Conservation (phyloP, 495 filamentous ascomycete genomes). For the Melanomma pulvis-pyrius region DNA sequence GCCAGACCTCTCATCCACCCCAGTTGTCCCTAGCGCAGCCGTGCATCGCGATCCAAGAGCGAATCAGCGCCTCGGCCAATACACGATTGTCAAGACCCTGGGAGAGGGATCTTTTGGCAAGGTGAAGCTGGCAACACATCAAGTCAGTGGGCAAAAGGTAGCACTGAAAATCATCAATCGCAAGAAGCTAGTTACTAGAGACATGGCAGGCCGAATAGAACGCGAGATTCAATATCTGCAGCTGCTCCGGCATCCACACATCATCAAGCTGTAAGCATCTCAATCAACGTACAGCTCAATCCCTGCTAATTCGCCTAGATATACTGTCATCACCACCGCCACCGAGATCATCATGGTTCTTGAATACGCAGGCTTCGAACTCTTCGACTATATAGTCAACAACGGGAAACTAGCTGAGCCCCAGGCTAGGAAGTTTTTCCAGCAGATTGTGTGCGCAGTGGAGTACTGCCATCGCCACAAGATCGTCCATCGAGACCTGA, state of each 20-base stretch:
- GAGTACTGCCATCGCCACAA: slow-evolving; percentile 99
- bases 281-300: slow-evolving; percentile 17
- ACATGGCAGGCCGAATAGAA: slow-evolving; percentile 97
- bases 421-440: slow-evolving; percentile 93
- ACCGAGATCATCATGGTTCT: slow-evolving; percentile 98
- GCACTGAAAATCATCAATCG: slow-evolving; percentile 96
- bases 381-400: slow-evolving; percentile 96
- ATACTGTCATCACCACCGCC: slow-evolving; percentile 92
- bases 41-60: slow-evolving; percentile 45
- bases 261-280: slow-evolving; percentile 87
- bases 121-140: slow-evolving; percentile 93
- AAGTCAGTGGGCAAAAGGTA: slow-evolving; percentile 87
- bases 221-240: slow-evolving; percentile 98
- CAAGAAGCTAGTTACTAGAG: slow-evolving; percentile 89
- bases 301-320: slow-evolving; percentile 55
- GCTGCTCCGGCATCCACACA: slow-evolving; percentile 92
- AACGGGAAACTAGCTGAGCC: slow-evolving; percentile 87
- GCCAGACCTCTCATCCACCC: slow-evolving; percentile 42
- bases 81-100: slow-evolving; percentile 84
- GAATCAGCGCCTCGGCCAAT: slow-evolving; percentile 84
- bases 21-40: slow-evolving; percentile 34
- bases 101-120: slow-evolving; percentile 98
- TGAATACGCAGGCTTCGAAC: slow-evolving; percentile 92
- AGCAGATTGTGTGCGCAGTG: slow-evolving; percentile 98
- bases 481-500: slow-evolving; percentile 96